Percentiles rank a stretch among this genome's conserved stretches.
Evolutionary conservation across 139 green algal genomes (phyloP).

Genomic region (Pleodorina starrii): DNA sequence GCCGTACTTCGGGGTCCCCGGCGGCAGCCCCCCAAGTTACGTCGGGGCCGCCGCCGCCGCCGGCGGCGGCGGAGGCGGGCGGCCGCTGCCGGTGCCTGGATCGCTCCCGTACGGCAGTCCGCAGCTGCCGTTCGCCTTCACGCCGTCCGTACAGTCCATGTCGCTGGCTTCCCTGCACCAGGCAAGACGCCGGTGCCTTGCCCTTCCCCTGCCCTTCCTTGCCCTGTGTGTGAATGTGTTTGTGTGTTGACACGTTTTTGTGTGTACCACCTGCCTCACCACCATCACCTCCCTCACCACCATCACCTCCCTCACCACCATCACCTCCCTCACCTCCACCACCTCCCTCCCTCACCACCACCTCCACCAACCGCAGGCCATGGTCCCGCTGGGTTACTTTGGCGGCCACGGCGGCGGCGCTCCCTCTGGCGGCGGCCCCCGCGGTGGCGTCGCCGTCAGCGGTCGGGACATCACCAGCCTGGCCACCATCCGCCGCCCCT

Average conservation of each 20-base stretch:
- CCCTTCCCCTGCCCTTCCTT: too few relatives aligned
- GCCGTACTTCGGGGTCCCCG: background rate
- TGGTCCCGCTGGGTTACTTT: constrained; percentile 49
- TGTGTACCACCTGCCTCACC: too few relatives aligned
- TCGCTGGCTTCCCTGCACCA: constrained; percentile 50
- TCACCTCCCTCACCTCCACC: too few relatives aligned
- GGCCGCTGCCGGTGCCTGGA: background rate
- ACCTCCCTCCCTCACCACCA: background rate
- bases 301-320: too few relatives aligned
- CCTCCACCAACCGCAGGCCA: background rate
- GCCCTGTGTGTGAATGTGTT: too few relatives aligned
- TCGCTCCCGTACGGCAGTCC: constrained; percentile 68
- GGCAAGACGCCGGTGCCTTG: too few relatives aligned
- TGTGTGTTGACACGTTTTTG: too few relatives aligned
- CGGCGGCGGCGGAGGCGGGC: background rate
- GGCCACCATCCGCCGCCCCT: constrained; percentile 38
- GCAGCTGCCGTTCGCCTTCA: constrained; percentile 88
- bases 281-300: too few relatives aligned
- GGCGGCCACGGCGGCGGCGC: background rate
- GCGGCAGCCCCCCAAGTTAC: background rate
- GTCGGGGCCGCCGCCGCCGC: too few relatives aligned
- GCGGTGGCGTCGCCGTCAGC: constrained; percentile 10
- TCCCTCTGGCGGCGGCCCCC: background rate
- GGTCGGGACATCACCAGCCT: constrained; percentile 41
- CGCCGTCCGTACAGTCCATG: constrained; percentile 74